Evolutionary conservation across 176 grass and related monocot genomes (phyloP).

Genomic region (Areca catechu): DNA sequence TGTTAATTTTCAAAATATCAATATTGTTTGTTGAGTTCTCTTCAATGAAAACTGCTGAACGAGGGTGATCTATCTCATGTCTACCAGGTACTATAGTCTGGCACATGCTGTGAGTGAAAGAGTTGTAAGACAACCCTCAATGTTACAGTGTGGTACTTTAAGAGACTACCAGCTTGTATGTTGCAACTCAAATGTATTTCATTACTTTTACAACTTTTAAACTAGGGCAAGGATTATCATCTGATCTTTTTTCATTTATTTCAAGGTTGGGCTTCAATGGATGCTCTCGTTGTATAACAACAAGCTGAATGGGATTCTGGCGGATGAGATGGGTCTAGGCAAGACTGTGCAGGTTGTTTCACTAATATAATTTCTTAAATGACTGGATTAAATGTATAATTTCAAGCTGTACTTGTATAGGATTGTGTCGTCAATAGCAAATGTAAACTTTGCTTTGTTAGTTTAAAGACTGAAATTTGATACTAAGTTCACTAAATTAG

Average conservation of each 20-base stretch:
- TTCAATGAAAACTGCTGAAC: too few species aligned
- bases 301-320: constrained; percentile 98
- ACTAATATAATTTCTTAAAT: constrained; percentile 2
- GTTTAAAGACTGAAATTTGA: too few species aligned
- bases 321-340: constrained; percentile 99
- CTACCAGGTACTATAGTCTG: constrained; percentile 83
- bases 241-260: constrained; percentile 10
- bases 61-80: not conserved
- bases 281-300: constrained; percentile 99
- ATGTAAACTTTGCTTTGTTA: too few species aligned
- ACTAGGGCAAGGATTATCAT: too few species aligned
- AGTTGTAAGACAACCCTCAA: constrained; percentile 84
- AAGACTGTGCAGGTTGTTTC: constrained; percentile 87
- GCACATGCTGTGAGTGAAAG: constrained; percentile 95
- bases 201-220: too few species aligned
- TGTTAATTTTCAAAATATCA: too few species aligned
- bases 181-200: constrained; percentile 10
- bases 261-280: constrained; percentile 95
- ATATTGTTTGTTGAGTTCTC: too few species aligned
- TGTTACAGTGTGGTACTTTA: constrained; percentile 78
- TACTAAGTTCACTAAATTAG: too few species aligned
- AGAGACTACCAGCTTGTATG: constrained; percentile 97
- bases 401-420: too few species aligned
- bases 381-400: too few species aligned
- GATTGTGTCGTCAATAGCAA: too few species aligned